A percentile compares a stretch with the other conserved stretches of the same genome.
Conservation (phyloP, 768 basidiomycete species). For the Hygrophorus pudorinus region DNA sequence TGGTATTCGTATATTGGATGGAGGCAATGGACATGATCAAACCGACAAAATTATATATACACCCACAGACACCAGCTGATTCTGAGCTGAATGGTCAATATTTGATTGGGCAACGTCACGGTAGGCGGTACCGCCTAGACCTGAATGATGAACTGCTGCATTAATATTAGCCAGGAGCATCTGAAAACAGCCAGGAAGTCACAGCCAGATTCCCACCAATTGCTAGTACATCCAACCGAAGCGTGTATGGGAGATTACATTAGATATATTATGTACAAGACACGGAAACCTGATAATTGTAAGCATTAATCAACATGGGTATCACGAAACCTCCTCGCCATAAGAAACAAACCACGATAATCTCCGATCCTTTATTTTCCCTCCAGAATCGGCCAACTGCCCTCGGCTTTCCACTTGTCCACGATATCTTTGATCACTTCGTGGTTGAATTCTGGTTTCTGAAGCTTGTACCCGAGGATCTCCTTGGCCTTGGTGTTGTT, state of each 20-base stretch:
- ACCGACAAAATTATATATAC: neutral
- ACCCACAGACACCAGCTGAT: too few relatives aligned
- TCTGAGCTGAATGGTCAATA: too few relatives aligned
- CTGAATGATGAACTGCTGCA: too few relatives aligned
- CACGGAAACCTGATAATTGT: neutral
- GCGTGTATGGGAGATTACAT: neutral
- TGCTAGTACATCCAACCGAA: too few relatives aligned
- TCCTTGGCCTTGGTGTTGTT: constrained; percentile 66
- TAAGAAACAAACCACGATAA: neutral
- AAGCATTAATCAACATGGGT: neutral
- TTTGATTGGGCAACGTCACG: too few relatives aligned
- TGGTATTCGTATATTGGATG: neutral
- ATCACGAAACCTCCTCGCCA: neutral
- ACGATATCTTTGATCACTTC: constrained; percentile 60
- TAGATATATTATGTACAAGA: neutral
- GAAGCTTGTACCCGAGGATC: constrained; percentile 59
- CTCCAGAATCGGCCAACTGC: constrained; percentile 34
- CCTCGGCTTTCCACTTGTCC: constrained; percentile 74
- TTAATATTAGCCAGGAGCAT: too few relatives aligned
- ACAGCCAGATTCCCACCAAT: too few relatives aligned
- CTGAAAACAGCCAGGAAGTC: too few relatives aligned
- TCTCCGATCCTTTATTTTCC: neutral
- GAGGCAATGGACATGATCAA: neutral
- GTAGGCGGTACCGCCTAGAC: too few relatives aligned
- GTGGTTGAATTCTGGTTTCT: constrained; percentile 50